Evolutionary conservation across 1,284 basidiomycete species (phyloP).

Genomic region (Exobasidium cylindrosporum): DNA sequence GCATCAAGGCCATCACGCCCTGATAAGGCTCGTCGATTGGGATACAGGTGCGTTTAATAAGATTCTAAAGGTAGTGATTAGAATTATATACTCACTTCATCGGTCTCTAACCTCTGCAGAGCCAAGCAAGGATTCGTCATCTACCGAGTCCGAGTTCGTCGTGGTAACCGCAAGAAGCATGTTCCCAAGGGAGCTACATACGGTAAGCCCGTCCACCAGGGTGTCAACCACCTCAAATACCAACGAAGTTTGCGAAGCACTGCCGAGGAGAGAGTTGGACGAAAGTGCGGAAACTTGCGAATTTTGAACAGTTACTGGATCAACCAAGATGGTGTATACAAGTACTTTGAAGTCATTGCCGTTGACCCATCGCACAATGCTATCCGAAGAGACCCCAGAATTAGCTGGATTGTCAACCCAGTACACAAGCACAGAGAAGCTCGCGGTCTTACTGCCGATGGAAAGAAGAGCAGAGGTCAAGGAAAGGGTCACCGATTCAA

Average conservation of each 20-base stretch:
- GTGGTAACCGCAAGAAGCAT: conserved; percentile 99
- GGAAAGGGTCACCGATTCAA: conserved; percentile 96
- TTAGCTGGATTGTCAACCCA: conserved; percentile 98
- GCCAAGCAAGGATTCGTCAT: conserved; percentile 99
- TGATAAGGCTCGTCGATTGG: conserved; percentile 96
- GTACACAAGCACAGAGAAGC: conserved; percentile 99
- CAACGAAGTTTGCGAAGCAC: conserved; percentile 88
- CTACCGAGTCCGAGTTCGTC: conserved; percentile 95
- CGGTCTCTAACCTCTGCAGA: conserved; percentile 59
- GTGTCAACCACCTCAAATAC: conserved; percentile 99
- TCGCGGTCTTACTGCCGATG: conserved; percentile 92
- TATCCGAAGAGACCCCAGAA: conserved; percentile 85
- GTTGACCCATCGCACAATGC: conserved; percentile 92
- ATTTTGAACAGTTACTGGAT: conserved; percentile 96
- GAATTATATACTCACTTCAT: too few relatives aligned
- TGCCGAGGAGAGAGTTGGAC: conserved; percentile 97
- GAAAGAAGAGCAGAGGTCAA: conserved; percentile 70
- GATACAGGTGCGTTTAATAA: conserved; percentile 63
- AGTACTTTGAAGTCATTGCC: conserved; percentile 98
- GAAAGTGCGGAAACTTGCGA: conserved; percentile 90
- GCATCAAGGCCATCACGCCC: conserved; percentile 96
- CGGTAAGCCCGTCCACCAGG: conserved; percentile 98
- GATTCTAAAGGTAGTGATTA: too few relatives aligned
- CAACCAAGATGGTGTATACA: conserved; percentile 99
- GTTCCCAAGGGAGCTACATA: conserved; percentile 97